A percentile compares a stretch with the other conserved stretches of the same genome.
Conservation (phyloP, 73 alveolate species). For the Paramecium octaurelia region DNA sequence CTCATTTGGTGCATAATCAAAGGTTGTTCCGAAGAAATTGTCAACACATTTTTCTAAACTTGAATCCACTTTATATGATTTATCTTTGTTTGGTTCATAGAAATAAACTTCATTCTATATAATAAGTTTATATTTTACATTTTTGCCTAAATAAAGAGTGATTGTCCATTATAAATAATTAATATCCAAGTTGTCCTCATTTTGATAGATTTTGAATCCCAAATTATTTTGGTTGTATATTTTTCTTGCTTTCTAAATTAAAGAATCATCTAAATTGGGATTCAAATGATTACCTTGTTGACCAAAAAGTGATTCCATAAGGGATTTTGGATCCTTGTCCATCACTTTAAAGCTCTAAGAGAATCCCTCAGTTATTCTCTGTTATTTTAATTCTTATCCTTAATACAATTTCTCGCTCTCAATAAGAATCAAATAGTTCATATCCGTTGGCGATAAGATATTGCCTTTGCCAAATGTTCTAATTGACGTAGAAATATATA, state of each 20-base stretch:
- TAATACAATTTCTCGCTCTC: constrained; percentile 21
- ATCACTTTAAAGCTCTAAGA: neutral
- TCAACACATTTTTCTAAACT: constrained; percentile 34
- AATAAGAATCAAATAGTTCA: constrained; percentile 5
- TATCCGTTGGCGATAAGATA: neutral
- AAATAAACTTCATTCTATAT: constrained; percentile 44
- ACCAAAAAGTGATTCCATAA: neutral
- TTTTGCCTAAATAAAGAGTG: constrained; percentile 32
- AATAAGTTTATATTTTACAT: neutral
- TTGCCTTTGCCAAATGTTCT: constrained; percentile 43
- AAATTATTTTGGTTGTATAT: neutral
- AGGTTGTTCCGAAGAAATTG: constrained; percentile 37
- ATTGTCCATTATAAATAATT: constrained; percentile 18
- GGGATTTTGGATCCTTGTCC: neutral
- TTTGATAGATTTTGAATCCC: constrained; percentile 1
- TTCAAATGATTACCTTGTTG: neutral
- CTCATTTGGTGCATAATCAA: constrained; percentile 25
- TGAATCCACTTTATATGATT: constrained; percentile 19
- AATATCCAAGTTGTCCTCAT: constrained; percentile 38
- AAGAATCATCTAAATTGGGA: neutral
- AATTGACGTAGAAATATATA: neutral
- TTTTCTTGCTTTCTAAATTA: neutral
- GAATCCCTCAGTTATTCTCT: constrained; percentile 44
- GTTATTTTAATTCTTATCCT: neutral
- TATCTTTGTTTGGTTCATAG: constrained; percentile 41